A percentile compares a stretch with the other conserved stretches of the same genome.
Conservation (phyloP, 2,329 filamentous ascomycete genomes). For the Chaetothyriales sp. region DNA sequence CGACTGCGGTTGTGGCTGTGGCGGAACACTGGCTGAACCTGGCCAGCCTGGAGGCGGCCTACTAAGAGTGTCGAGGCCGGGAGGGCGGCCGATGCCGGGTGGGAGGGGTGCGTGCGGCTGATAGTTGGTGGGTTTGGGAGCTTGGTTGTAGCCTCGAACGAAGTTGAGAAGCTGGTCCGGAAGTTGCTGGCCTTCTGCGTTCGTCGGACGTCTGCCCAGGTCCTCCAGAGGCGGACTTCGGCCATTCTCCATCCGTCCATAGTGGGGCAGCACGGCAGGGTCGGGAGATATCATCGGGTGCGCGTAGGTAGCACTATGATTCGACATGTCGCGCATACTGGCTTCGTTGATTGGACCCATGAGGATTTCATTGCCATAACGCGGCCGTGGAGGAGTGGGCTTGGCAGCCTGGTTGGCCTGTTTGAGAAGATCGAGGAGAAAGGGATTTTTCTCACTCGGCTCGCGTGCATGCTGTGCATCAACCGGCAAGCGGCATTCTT, state of each 20-base stretch:
- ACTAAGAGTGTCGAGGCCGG: not conserved
- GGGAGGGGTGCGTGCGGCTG: not conserved
- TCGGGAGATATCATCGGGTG: not conserved
- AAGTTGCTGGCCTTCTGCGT: not conserved
- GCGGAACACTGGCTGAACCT: constrained; percentile 6
- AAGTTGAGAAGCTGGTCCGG: not conserved
- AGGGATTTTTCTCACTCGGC: constrained; percentile 15
- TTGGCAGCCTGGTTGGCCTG: constrained; percentile 15
- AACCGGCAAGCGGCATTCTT: constrained; percentile 9
- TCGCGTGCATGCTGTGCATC: constrained; percentile 8
- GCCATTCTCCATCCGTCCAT: not conserved
- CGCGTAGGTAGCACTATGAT: not conserved
- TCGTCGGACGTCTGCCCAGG: not conserved
- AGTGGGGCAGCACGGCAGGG: not conserved
- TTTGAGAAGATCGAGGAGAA: constrained; percentile 14
- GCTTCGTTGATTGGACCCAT: not conserved
- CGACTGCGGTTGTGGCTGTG: constrained; percentile 9
- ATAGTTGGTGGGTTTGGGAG: not conserved
- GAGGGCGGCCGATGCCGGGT: not conserved
- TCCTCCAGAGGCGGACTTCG: not conserved
- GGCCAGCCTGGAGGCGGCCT: constrained; percentile 1
- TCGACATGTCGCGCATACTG: not conserved
- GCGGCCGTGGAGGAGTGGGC: constrained; percentile 11
- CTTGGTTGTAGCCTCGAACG: not conserved
- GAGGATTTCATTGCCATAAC: constrained; percentile 1